A percentile compares a stretch with the other conserved stretches of the same genome.
Evolutionary conservation across 768 basidiomycete species (phyloP).

Genomic region (Termitomyces sp.): DNA sequence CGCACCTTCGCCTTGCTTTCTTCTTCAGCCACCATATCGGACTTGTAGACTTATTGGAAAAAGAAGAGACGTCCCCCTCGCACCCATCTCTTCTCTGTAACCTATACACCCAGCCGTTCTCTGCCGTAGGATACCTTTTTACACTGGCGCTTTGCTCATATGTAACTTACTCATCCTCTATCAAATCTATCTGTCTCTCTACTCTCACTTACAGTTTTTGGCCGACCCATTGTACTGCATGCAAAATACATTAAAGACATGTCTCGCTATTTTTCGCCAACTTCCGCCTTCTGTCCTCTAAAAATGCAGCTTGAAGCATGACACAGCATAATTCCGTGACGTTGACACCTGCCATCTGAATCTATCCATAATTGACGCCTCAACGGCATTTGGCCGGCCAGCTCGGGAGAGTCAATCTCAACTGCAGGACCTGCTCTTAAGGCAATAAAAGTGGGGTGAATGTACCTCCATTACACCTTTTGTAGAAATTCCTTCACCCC

Average conservation of each 20-base stretch:
- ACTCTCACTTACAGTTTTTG: neutral
- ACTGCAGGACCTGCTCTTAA: no score
- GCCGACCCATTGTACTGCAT: neutral
- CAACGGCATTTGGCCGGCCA: neutral
- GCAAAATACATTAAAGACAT: neutral
- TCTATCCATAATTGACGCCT: neutral
- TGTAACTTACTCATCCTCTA: conserved; percentile 13
- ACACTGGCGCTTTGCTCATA: conserved; percentile 12
- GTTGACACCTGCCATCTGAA: neutral
- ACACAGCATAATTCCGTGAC: neutral
- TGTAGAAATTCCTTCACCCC: conserved; percentile 44
- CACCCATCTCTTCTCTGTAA: conserved; percentile 12
- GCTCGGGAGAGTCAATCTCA: no score
- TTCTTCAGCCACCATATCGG: conserved; percentile 8
- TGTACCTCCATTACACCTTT: conserved; percentile 24
- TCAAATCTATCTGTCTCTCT: neutral
- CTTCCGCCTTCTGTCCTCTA: neutral
- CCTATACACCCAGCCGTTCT: conserved; percentile 3
- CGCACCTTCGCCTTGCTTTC: conserved; percentile 1
- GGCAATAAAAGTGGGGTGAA: neutral
- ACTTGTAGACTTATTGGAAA: conserved; percentile 19
- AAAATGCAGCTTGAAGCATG: neutral
- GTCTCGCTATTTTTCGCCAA: neutral
- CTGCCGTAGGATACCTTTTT: conserved; percentile 6
- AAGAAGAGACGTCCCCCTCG: conserved; percentile 8